Conservation (phyloP, 2,329 filamentous ascomycete species). For the Arthroderma sp. region DNA sequence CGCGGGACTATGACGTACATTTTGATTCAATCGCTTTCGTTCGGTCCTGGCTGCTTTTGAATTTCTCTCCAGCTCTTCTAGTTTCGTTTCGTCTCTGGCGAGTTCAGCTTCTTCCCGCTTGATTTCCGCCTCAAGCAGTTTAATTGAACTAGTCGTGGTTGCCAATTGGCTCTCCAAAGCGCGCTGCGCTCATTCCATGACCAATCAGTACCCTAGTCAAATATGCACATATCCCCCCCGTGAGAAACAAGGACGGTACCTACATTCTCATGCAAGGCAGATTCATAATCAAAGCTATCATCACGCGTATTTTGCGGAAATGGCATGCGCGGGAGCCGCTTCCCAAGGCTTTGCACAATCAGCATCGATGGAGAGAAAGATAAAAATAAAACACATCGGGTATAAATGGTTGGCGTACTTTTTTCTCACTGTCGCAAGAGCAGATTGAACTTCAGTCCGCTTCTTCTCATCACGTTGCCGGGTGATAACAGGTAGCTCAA, state of each 20-base stretch:
- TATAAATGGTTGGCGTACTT: slow-evolving; percentile 19
- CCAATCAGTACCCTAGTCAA: not conserved
- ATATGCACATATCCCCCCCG: too few relatives aligned
- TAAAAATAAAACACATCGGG: not conserved
- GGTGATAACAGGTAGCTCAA: slow-evolving; percentile 32
- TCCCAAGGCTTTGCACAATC: slow-evolving; percentile 20
- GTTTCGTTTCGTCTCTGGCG: slow-evolving; percentile 26
- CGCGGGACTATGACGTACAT: slow-evolving; percentile 16
- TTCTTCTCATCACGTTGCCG: slow-evolving; percentile 30
- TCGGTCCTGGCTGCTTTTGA: slow-evolving; percentile 27
- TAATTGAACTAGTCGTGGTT: slow-evolving; percentile 26
- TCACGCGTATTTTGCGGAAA: slow-evolving; percentile 32
- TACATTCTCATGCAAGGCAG: slow-evolving; percentile 31
- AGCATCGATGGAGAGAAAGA: not conserved
- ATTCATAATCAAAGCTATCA: slow-evolving; percentile 31
- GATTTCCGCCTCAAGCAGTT: slow-evolving; percentile 30
- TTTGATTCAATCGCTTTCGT: slow-evolving; percentile 28
- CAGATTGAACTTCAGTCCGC: slow-evolving; percentile 29
- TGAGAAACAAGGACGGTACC: slow-evolving; percentile 6
- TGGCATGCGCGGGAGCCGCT: slow-evolving; percentile 33
- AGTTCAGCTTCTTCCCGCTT: slow-evolving; percentile 30
- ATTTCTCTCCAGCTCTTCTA: slow-evolving; percentile 32
- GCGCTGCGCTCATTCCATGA: slow-evolving; percentile 14
- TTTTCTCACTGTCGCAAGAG: slow-evolving; percentile 28
- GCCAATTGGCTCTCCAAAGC: slow-evolving; percentile 27